Percentiles rank a stretch among this genome's conserved stretches.
Evolutionary conservation across 2,329 filamentous ascomycete species (phyloP).

Genomic region (Bertia moriformis): DNA sequence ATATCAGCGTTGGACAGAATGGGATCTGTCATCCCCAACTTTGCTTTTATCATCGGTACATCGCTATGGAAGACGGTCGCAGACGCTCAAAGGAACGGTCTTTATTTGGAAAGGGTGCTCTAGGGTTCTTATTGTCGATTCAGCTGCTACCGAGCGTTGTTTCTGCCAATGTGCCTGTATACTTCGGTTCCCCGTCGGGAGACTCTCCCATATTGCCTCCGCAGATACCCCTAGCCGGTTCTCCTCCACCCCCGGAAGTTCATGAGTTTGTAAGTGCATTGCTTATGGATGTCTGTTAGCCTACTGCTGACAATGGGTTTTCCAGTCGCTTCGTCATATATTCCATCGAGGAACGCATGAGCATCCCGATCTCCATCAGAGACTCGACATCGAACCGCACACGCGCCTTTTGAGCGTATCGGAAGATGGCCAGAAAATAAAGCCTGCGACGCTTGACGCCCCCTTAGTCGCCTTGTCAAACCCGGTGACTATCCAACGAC

Average conservation of each 20-base stretch:
- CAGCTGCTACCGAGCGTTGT: not conserved
- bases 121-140: not conserved
- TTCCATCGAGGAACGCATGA: constrained; percentile 78
- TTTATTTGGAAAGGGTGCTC: not conserved
- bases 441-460: constrained; percentile 29
- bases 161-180: not conserved
- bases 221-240: not conserved
- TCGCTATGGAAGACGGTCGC: not conserved
- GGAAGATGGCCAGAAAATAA: constrained; percentile 39
- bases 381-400: constrained; percentile 50
- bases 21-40: not conserved
- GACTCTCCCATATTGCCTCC: not conserved
- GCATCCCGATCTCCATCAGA: constrained; percentile 65
- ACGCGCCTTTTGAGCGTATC: constrained; percentile 48
- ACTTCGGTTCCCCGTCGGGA: not conserved
- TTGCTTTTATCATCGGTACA: not conserved
- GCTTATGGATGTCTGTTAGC: too few relatives aligned
- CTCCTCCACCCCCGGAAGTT: not conserved
- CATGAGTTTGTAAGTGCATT: not conserved
- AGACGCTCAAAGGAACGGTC: not conserved
- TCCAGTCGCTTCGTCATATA: constrained; percentile 58
- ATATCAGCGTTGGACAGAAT: not conserved
- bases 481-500: constrained; percentile 59
- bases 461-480: constrained; percentile 38
- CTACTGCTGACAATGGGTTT: not conserved